Base-by-base conservation (phyloP, 352 stramenopile genomes). In the Globisporangium iwayamae region DNA sequence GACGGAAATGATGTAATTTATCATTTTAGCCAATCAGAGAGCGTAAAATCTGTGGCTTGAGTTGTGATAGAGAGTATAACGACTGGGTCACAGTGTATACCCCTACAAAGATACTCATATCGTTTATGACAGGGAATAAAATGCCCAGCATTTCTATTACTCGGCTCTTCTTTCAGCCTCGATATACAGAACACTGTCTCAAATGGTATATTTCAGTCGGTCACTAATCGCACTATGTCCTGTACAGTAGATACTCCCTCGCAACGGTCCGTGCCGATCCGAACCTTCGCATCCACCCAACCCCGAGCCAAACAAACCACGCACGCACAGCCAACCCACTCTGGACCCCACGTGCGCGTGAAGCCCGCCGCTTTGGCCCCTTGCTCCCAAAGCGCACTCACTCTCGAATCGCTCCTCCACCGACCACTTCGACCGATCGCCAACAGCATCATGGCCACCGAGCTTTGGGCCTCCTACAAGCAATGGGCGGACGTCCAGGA, bases 401-500 rank as follows among this genome's bases (percentile, higher is more conserved):
- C 47, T 68, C 50, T 51, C 66, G 43, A 63, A 63, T 63, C 52
- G 43, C 36, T 60, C 58, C 62, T 54, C 28, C 64, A 43, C 55
- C 46, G 53, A 59, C 47, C 60, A 65, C 36, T 32, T 32, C 51
- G 63, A 72, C 18, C 50, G 59, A 53, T 60, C 60, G 22, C 32
- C 32, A 61, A 13, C 52, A 55, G 14, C 38, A 68, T 57, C 20
- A 80, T 83, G 76, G 61, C 72, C 41, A 22, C 74, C 60, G 60
- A 66, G 68, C 61, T 89, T 58, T 84, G 76, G 72, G 67, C 71
- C 52, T 74, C 61, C 56, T 87, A 88, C 73, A 85, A 89, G 71
- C 63, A 75, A 70, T 85, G 78, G 78, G 79, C 80, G 2, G 71
- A 87, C 50, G 70, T 57, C 53, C 69, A 76, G 55, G 72, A 89